These are phyloP conservation scores for Orychophragmus violaceus DNA, from an alignment of 345 rosid species.

Conservation along the genomic window DNA sequence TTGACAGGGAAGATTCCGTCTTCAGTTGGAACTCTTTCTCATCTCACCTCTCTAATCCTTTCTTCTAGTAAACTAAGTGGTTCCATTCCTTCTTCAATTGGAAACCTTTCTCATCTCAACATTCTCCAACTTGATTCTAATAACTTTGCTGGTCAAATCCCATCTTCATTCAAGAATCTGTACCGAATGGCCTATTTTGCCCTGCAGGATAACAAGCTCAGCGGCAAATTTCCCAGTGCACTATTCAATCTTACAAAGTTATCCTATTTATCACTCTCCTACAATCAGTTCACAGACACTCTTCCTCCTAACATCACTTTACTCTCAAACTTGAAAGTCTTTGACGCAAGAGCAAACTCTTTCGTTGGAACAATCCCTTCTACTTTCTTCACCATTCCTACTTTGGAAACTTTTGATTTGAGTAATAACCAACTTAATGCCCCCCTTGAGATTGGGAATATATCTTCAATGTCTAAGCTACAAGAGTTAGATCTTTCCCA, in stretches of 20 bases:
- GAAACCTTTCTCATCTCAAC: background rate
- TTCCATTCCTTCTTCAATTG: background rate
- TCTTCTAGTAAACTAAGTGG: background rate
- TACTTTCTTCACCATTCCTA: background rate
- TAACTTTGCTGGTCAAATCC: background rate
- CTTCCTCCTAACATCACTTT: background rate
- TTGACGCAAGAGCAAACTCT: background rate
- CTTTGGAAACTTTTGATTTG: background rate
- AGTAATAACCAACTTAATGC: background rate
- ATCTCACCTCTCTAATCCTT: background rate
- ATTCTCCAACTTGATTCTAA: background rate
- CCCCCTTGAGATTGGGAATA: background rate
- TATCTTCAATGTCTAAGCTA: background rate
- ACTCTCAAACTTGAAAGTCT: background rate
- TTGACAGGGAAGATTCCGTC: background rate
- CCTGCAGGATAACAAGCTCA: background rate
- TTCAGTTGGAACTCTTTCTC: background rate
- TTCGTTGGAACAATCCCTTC: background rate
- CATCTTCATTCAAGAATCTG: background rate
- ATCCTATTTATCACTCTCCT: background rate
- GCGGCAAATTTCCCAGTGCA: background rate
- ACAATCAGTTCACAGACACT: background rate
- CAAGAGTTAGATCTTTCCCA: background rate
- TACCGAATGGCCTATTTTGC: background rate
- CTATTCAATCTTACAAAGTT: background rate